Evolutionary conservation across 2,329 filamentous ascomycete species (phyloP).

Genomic region (Monosporascus sp.): DNA sequence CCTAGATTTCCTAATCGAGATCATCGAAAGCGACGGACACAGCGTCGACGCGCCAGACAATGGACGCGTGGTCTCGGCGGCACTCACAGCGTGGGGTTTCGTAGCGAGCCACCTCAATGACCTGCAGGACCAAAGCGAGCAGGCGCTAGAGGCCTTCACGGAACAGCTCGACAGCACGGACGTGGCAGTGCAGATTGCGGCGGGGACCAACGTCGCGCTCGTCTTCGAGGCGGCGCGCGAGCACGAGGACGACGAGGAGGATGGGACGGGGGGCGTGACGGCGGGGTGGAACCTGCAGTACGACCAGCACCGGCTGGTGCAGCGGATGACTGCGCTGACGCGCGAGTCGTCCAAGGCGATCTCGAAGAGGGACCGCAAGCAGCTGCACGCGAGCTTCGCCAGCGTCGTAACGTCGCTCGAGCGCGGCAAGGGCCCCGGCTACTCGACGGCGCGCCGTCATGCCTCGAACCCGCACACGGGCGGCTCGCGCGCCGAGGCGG

Average conservation of each 20-base stretch:
- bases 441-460: constrained; percentile 42
- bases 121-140: constrained; percentile 62
- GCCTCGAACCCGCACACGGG: constrained; percentile 37
- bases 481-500: constrained; percentile 27
- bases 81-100: constrained; percentile 73
- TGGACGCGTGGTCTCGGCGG: constrained; percentile 64
- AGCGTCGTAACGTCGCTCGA: constrained; percentile 52
- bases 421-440: constrained; percentile 47
- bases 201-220: constrained; percentile 75
- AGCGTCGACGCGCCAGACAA: constrained; percentile 67
- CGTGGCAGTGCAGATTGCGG: constrained; percentile 66
- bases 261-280: constrained; percentile 33
- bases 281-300: constrained; percentile 40
- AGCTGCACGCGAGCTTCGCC: constrained; percentile 41
- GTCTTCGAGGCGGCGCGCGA: constrained; percentile 66
- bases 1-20: constrained; percentile 70
- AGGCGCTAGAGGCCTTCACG: constrained; percentile 72
- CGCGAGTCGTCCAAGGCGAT: constrained; percentile 43
- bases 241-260: constrained; percentile 43
- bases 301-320: constrained; percentile 43
- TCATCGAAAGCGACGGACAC: constrained; percentile 73
- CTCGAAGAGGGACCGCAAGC: constrained; percentile 43
- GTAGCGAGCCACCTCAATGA: constrained; percentile 74
- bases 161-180: constrained; percentile 78
- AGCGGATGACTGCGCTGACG: constrained; percentile 42